Conservation (phyloP, 1,284 basidiomycete species). For the Moesziomyces globuligerus region DNA sequence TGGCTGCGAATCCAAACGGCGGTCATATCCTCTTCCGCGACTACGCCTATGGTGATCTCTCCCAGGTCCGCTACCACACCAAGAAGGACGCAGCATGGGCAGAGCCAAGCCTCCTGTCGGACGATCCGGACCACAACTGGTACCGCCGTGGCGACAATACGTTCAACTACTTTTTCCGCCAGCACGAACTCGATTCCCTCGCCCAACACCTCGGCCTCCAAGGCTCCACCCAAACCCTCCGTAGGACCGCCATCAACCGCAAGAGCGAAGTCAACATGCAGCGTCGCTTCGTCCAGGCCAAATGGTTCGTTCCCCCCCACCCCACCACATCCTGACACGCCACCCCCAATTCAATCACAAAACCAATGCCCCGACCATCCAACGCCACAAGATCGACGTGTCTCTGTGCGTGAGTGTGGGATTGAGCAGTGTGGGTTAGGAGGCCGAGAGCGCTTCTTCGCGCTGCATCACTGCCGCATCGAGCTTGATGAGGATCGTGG, state of each 20-base stretch:
- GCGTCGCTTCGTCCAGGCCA: conserved; percentile 59
- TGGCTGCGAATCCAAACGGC: conserved; percentile 3
- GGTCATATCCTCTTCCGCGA: conserved; percentile 65
- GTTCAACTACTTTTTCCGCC: conserved; percentile 67
- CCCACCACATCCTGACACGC: too few relatives aligned
- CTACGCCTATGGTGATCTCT: conserved; percentile 67
- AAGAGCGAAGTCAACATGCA: conserved; percentile 43
- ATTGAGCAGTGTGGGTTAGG: conserved; percentile 1
- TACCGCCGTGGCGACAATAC: conserved; percentile 68
- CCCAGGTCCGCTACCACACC: conserved; percentile 67
- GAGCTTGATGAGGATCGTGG: conserved; percentile 66
- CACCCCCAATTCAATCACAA: too few relatives aligned
- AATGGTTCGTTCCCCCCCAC: conserved; percentile 40
- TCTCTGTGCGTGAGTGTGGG: too few relatives aligned
- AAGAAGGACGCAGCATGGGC: conserved; percentile 57
- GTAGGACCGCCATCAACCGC: conserved; percentile 27
- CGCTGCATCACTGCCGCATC: conserved; percentile 61
- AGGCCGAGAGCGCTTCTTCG: conserved; percentile 52
- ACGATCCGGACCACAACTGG: conserved; percentile 38
- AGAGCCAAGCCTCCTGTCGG: conserved; percentile 64
- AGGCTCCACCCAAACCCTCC: conserved; percentile 42
- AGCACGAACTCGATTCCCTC: conserved; percentile 51
- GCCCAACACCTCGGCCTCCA: conserved; percentile 36
- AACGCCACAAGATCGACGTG: too few relatives aligned
- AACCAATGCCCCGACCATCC: too few relatives aligned